Evolutionary conservation across 1,284 basidiomycete species (phyloP).

Genomic region (Termitomyces sp.): DNA sequence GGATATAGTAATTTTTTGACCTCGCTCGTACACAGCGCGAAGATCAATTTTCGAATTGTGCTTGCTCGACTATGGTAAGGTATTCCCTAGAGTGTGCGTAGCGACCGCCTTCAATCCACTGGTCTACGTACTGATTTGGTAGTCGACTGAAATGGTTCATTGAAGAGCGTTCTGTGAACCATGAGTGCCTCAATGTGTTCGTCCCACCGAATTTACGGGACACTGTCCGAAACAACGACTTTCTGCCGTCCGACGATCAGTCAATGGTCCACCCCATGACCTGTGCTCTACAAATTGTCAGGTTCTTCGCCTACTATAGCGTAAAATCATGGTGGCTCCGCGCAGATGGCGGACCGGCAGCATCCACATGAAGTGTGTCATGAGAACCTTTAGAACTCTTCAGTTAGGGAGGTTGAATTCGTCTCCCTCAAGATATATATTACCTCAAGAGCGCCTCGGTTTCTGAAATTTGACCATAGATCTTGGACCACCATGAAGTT

Average conservation of each 20-base stretch:
- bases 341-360: neutral
- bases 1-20: neutral
- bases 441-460: neutral
- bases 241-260: neutral
- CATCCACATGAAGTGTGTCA: slow-evolving; percentile 1
- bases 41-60: neutral
- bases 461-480: neutral
- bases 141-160: neutral
- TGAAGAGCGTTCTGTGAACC: neutral
- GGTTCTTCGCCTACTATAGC: slow-evolving; percentile 1
- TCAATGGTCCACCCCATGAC: neutral
- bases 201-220: neutral
- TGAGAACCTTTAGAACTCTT: neutral
- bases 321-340: neutral
- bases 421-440: neutral
- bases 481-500: slow-evolving; percentile 7
- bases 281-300: neutral
- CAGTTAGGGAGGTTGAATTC: neutral
- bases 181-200: neutral
- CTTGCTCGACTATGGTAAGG: neutral
- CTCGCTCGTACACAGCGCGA: neutral
- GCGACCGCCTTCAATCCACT: neutral
- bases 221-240: neutral
- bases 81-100: neutral
- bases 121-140: neutral